Base-by-base conservation (phyloP, 2,329 filamentous ascomycete species). In the Fusarium sp. region DNA sequence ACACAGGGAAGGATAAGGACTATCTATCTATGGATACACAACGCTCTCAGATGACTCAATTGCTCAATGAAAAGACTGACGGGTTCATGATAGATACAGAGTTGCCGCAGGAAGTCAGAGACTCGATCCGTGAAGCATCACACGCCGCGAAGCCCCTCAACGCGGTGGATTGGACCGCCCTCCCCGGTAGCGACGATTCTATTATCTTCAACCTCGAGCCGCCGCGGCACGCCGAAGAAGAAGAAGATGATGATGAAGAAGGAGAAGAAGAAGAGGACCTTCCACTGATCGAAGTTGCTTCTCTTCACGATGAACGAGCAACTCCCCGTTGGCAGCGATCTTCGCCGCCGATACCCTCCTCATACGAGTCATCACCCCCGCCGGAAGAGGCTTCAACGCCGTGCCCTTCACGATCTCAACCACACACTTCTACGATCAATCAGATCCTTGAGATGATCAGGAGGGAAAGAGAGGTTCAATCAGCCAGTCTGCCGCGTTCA, bases 21-120 rank as follows among this genome's bases (percentile, higher is more conserved):
- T 53, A 53, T 53, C 39, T 39, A 30, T 53, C 50, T 30, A 53
- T 53, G 15, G 50, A 53, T 41, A 41, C 13, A 41, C 13, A 53
- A 39, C 18, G 18, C 7, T 39, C 16, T 52, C 3, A 40, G 50
- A 52, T 52, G 18, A 28, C 36, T 7, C 10, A 41, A 30, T 15
- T 41, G 4, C 36, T 53, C 31, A 53, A 41, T 23, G 11, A 53
- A 13, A 54, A 54, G 51, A 37, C 13, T 34, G 27, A 34, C 39
- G 23, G 13, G 13, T 54, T 43, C 27, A 54, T 44, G 27, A 34
- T 23, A 43, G 39, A 44, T 54, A 44, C 9, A 43, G 11, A 36
- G 13, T n/a, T 54, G 15, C 15, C 27, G 39, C 51, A 30, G 16
- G 23, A 54, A 31, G 28, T 44, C 28, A 43, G 27, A 31, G n/a